Evolutionary conservation across 371 early-diverging fungal genomes (phyloP).

Genomic region (Mucor lusitanicus): DNA sequence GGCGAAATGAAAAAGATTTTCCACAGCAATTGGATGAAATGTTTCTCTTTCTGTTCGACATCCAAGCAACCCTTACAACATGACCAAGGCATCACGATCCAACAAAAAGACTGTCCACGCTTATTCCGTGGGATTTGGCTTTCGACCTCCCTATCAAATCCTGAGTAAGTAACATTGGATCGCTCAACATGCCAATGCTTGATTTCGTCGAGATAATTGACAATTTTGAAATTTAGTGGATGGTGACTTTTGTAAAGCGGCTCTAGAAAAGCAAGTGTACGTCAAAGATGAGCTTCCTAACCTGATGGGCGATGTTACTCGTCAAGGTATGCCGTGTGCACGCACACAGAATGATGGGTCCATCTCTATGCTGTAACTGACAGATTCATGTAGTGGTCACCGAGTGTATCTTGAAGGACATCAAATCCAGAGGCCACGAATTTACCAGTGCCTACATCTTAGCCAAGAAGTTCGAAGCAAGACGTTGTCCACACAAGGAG

Average conservation of each 20-base stretch:
- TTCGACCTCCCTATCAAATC: slow-evolving; percentile 89
- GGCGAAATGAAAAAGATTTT: background rate
- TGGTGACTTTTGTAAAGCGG: slow-evolving; percentile 71
- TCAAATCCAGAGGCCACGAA: slow-evolving; percentile 68
- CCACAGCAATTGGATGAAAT: background rate
- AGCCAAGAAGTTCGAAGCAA: slow-evolving; percentile 72
- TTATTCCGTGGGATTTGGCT: slow-evolving; percentile 79
- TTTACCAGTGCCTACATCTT: slow-evolving; percentile 56
- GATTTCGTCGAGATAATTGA: background rate
- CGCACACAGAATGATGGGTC: background rate
- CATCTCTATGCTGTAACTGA: background rate
- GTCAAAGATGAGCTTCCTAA: slow-evolving; percentile 55
- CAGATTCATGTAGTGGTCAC: slow-evolving; percentile 67
- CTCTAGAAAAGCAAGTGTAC: slow-evolving; percentile 59
- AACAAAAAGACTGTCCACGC: slow-evolving; percentile 79
- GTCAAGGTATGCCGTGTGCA: slow-evolving; percentile 5
- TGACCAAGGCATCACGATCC: slow-evolving; percentile 14
- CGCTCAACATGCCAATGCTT: background rate
- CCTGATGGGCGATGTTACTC: slow-evolving; percentile 56
- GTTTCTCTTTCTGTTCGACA: background rate
- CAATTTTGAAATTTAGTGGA: slow-evolving; percentile 55
- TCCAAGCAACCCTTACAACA: background rate
- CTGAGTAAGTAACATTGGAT: slow-evolving; percentile 53
- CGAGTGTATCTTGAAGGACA: slow-evolving; percentile 74
- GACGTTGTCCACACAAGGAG: slow-evolving; percentile 75